phyloP scores from a whole-genome alignment of 1,139 yeast species.

The Saccharomyces hybrid region DNA sequence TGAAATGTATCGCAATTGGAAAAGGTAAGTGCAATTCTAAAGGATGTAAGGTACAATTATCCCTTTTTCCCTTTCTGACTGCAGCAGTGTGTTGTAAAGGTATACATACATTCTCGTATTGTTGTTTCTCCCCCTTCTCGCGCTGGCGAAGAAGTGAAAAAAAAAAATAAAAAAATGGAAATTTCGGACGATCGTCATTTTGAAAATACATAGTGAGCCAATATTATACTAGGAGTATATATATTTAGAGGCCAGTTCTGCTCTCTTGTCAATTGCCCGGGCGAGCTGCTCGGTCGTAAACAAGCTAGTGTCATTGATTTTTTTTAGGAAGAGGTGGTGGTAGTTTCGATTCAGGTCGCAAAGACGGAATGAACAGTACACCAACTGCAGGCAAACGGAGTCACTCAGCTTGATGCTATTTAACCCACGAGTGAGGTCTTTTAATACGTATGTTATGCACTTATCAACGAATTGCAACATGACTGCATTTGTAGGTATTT shows the following conservation, averaged over 20 bases:
- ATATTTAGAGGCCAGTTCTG: constrained; percentile 27
- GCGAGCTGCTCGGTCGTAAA: constrained; percentile 19
- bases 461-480: constrained; percentile 25
- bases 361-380: constrained; percentile 32
- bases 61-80: neutral
- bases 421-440: constrained; percentile 9
- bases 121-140: neutral
- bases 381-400: constrained; percentile 30
- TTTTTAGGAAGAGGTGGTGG: constrained; percentile 27
- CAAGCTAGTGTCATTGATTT: constrained; percentile 18
- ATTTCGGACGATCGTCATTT: neutral
- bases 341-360: constrained; percentile 27
- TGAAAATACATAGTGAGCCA: neutral
- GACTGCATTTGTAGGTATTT: constrained; percentile 19
- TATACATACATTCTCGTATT: neutral
- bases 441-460: constrained; percentile 17
- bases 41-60: neutral
- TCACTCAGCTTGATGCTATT: constrained; percentile 18
- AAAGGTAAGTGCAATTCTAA: neutral
- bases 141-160: neutral
- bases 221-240: constrained; percentile 5
- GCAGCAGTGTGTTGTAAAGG: neutral
- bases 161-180: neutral
- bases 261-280: constrained; percentile 26
- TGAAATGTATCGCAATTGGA: neutral